A percentile compares a stretch with the other conserved stretches of the same genome.
phyloP scores from a whole-genome alignment of 2,329 filamentous ascomycete species.

The Chaetothyriales sp. region DNA sequence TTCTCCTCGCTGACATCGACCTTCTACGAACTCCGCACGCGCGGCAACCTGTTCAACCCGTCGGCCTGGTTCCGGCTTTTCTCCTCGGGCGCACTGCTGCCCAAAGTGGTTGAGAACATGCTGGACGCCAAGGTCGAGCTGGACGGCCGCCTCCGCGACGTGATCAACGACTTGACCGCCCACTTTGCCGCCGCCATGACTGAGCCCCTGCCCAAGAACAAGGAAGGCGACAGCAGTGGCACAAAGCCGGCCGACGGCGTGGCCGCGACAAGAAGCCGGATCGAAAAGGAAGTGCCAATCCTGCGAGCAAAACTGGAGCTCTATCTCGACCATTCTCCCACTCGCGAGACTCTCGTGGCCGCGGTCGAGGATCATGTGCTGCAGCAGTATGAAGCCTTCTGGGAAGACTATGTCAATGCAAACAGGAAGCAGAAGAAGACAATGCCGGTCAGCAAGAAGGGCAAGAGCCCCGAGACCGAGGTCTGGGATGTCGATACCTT shows the following conservation, averaged over 20 bases:
- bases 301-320: conserved; percentile 43
- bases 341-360: conserved; percentile 49
- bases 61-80: conserved; percentile 45
- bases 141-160: conserved; percentile 44
- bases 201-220: conserved; percentile 21
- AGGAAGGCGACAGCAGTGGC: neutral
- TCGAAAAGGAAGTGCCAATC: conserved; percentile 43
- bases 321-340: conserved; percentile 50
- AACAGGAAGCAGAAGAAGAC: conserved; percentile 17
- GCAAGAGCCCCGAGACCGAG: conserved; percentile 46
- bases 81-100: conserved; percentile 39
- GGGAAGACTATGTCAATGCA: conserved; percentile 33
- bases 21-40: conserved; percentile 51
- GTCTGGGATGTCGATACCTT: conserved; percentile 53
- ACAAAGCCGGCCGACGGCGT: conserved; percentile 26
- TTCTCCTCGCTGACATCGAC: conserved; percentile 51
- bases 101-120: conserved; percentile 56
- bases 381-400: conserved; percentile 49
- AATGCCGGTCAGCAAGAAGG: conserved; percentile 29
- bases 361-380: conserved; percentile 51
- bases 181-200: conserved; percentile 44
- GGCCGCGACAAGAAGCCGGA: conserved; percentile 35
- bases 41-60: conserved; percentile 51
- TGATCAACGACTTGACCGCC: conserved; percentile 52
- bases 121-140: conserved; percentile 55